Evolutionary conservation across 352 stramenopile species (phyloP).

Genomic region (Phytophthora uliginosa): DNA sequence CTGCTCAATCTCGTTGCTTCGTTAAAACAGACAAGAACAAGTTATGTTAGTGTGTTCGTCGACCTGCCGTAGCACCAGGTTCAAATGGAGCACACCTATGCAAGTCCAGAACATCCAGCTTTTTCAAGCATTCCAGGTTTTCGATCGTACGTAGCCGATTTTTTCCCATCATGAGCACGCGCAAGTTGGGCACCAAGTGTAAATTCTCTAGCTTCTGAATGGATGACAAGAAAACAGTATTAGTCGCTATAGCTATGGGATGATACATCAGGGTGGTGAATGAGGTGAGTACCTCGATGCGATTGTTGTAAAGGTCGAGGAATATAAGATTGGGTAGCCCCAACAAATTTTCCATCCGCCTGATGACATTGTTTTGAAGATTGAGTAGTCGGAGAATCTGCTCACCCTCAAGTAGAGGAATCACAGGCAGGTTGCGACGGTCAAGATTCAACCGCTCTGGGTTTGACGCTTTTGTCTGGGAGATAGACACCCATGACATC

Average conservation of each 20-base stretch:
- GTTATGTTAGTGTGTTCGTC: background rate
- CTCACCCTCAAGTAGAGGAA: constrained; percentile 92
- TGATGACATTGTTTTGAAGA: constrained; percentile 94
- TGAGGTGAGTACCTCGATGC: constrained; percentile 67
- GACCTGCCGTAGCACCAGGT: background rate
- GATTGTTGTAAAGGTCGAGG: constrained; percentile 95
- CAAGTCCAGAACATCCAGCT: constrained; percentile 94
- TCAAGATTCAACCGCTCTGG: constrained; percentile 93
- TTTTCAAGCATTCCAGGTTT: constrained; percentile 86
- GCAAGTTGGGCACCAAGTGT: constrained; percentile 80
- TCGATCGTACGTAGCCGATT: constrained; percentile 87
- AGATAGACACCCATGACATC: background rate
- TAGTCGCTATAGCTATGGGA: background rate
- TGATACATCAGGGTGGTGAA: background rate
- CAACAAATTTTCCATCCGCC: constrained; percentile 84
- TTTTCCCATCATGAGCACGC: constrained; percentile 95
- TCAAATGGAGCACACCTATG: constrained; percentile 64
- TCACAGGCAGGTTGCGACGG: constrained; percentile 77
- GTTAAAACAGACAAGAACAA: constrained; percentile 4
- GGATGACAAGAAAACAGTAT: background rate
- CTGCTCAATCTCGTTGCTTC: constrained; percentile 88
- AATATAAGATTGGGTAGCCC: constrained; percentile 94
- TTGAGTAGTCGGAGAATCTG: constrained; percentile 92
- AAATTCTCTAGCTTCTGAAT: constrained; percentile 82
- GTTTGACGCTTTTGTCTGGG: constrained; percentile 70